Conservation (phyloP, 2,329 filamentous ascomycete genomes). For the Dactylella cylindrospora region DNA sequence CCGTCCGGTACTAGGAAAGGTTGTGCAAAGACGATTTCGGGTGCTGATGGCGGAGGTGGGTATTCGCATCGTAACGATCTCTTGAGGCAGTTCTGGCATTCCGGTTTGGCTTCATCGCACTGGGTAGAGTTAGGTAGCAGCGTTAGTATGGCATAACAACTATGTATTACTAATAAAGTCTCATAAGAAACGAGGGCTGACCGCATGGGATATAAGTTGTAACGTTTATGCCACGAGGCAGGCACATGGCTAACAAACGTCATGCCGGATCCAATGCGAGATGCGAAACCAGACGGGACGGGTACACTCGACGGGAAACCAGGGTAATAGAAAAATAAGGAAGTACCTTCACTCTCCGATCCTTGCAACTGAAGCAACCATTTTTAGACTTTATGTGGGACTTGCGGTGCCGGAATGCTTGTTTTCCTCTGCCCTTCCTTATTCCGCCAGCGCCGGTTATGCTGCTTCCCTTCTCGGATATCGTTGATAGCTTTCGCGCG, state of each 20-base stretch:
- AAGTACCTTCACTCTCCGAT: conserved; percentile 40
- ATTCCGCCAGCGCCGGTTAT: not conserved
- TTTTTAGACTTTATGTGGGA: conserved; percentile 44
- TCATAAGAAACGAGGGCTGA: not conserved
- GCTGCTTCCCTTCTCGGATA: not conserved
- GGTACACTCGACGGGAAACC: too few relatives aligned
- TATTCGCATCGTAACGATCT: conserved; percentile 40
- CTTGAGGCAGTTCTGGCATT: conserved; percentile 41
- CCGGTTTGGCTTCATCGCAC: conserved; percentile 41
- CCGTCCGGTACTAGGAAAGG: conserved; percentile 26
- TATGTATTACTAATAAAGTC: not conserved
- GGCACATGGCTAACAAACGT: conserved; percentile 8
- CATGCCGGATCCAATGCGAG: conserved; percentile 1
- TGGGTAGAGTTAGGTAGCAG: not conserved
- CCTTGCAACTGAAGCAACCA: conserved; percentile 43
- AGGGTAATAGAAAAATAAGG: not conserved
- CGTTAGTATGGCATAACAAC: conserved; percentile 7
- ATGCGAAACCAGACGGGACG: not conserved
- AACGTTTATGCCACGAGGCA: not conserved
- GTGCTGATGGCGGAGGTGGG: conserved; percentile 39
- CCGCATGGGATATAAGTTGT: too few relatives aligned
- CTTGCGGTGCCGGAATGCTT: conserved; percentile 41
- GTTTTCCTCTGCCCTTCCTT: conserved; percentile 35
- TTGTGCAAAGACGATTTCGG: conserved; percentile 40
- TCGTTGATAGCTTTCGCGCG: conserved; percentile 5